Evolutionary conservation across 1,139 yeast species (phyloP).

Genomic region (Hemisphaericaspora lyxosophila): DNA sequence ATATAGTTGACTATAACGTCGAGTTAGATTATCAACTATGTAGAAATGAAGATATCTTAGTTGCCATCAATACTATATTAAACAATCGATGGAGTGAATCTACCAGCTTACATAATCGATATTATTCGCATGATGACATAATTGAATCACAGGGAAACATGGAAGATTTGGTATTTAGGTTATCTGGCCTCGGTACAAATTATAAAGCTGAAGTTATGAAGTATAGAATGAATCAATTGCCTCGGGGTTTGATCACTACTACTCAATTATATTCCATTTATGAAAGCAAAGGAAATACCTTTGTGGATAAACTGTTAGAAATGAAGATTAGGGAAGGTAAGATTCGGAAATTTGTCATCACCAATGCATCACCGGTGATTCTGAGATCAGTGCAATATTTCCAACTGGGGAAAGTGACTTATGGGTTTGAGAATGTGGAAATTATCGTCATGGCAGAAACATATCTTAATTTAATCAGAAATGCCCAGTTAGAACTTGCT

Average conservation of each 20-base stretch:
- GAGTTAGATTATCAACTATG: conserved; percentile 42
- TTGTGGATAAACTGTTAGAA: conserved; percentile 44
- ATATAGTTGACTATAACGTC: conserved; percentile 35
- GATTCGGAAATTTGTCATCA: conserved; percentile 39
- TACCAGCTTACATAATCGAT: conserved; percentile 25
- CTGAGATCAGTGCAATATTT: conserved; percentile 36
- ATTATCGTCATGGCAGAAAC: conserved; percentile 29
- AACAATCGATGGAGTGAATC: conserved; percentile 43
- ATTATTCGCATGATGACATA: conserved; percentile 13
- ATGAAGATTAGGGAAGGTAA: conserved; percentile 32
- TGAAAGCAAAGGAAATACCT: conserved; percentile 38
- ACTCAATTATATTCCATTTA: conserved; percentile 45
- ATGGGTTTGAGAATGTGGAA: conserved; percentile 48
- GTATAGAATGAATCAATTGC: conserved; percentile 32
- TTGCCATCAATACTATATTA: conserved; percentile 36
- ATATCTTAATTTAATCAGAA: conserved; percentile 22
- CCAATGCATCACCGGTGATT: conserved; percentile 48
- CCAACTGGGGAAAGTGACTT: conserved; percentile 38
- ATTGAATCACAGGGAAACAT: conserved; percentile 12
- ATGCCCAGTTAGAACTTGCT: conserved; percentile 10
- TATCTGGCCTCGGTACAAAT: conserved; percentile 34
- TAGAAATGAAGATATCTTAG: conserved; percentile 28
- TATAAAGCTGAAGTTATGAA: conserved; percentile 40
- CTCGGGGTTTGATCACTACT: conserved; percentile 36
- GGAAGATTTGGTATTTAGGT: conserved; percentile 34